These are phyloP conservation scores for Taphrina flavorubra DNA, from an alignment of 1,139 yeast genomes.

Conservation along the genomic window DNA sequence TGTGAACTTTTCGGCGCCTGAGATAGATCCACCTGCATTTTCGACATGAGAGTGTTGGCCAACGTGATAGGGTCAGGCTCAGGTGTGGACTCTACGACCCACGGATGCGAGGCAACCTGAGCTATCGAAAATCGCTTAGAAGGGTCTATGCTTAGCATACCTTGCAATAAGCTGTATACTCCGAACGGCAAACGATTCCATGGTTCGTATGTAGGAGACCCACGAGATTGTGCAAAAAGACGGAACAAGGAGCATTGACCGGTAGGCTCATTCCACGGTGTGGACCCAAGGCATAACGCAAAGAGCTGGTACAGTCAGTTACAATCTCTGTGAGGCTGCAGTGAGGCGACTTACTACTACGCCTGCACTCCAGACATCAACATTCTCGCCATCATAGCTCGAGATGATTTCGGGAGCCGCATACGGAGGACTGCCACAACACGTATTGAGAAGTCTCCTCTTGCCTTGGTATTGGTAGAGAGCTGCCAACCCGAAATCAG, in stretches of 20 bases:
- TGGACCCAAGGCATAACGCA: constrained; percentile 65
- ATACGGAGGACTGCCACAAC: constrained; percentile 72
- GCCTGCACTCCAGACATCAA: constrained; percentile 72
- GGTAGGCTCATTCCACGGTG: constrained; percentile 70
- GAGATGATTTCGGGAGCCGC: constrained; percentile 68
- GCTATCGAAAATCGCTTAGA: constrained; percentile 55
- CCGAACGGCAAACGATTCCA: constrained; percentile 61
- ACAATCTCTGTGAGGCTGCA: not conserved
- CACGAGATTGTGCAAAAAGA: constrained; percentile 57
- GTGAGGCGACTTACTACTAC: constrained; percentile 52
- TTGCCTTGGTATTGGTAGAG: constrained; percentile 62
- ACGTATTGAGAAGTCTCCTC: constrained; percentile 45
- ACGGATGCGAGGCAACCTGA: constrained; percentile 58
- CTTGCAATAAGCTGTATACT: constrained; percentile 59
- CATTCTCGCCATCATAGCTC: constrained; percentile 56
- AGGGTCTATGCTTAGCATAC: constrained; percentile 59
- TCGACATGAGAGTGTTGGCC: constrained; percentile 59
- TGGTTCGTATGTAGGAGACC: constrained; percentile 57
- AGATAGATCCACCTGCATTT: constrained; percentile 49
- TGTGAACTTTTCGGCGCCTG: constrained; percentile 49
- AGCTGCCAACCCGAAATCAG: constrained; percentile 72
- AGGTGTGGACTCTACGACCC: constrained; percentile 59
- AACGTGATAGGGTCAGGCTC: constrained; percentile 57
- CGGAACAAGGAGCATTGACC: constrained; percentile 53
- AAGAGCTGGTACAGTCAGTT: constrained; percentile 51